Conservation (phyloP, 2,329 filamentous ascomycete species). For the Aplosporella prunicola region DNA sequence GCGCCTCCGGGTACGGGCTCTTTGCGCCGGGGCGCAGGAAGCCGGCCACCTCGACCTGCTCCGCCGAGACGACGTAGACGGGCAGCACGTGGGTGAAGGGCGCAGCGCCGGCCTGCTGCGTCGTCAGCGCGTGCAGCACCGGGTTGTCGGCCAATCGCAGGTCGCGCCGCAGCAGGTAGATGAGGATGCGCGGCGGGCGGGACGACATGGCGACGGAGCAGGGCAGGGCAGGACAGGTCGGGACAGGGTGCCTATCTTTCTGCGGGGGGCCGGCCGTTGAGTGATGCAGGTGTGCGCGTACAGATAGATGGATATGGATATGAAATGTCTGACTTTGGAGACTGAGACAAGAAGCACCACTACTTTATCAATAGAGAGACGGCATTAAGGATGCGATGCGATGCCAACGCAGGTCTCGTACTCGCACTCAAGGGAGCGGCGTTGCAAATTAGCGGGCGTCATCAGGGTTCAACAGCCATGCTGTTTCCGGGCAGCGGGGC, state of each 20-base stretch:
- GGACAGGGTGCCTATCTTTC: too few species aligned
- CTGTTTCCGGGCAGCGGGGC: not conserved
- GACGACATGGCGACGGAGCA: not conserved
- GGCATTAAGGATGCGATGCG: too few species aligned
- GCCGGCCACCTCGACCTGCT: slow-evolving; percentile 66
- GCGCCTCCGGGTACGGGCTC: slow-evolving; percentile 60
- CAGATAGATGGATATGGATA: too few species aligned
- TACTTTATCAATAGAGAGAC: too few species aligned
- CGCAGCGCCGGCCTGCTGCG: slow-evolving; percentile 26
- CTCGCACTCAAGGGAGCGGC: too few species aligned
- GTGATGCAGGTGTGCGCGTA: slow-evolving; percentile 3
- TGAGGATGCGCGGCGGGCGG: slow-evolving; percentile 40
- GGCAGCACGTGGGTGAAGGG: slow-evolving; percentile 59
- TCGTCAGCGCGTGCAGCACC: slow-evolving; percentile 50
- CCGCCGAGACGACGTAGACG: slow-evolving; percentile 57
- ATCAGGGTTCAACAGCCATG: slow-evolving; percentile 5
- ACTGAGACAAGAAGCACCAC: too few species aligned
- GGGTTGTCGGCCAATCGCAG: slow-evolving; percentile 67
- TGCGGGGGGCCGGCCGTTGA: not conserved
- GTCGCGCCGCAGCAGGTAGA: slow-evolving; percentile 66
- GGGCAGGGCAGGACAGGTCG: too few species aligned
- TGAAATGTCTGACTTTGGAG: too few species aligned
- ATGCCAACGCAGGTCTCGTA: too few species aligned
- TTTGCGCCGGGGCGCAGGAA: slow-evolving; percentile 43
- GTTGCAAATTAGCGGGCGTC: too few species aligned